These are phyloP conservation scores for Endogone sp. DNA, from an alignment of 192 early-diverging fungal species.

Conservation along the genomic window DNA sequence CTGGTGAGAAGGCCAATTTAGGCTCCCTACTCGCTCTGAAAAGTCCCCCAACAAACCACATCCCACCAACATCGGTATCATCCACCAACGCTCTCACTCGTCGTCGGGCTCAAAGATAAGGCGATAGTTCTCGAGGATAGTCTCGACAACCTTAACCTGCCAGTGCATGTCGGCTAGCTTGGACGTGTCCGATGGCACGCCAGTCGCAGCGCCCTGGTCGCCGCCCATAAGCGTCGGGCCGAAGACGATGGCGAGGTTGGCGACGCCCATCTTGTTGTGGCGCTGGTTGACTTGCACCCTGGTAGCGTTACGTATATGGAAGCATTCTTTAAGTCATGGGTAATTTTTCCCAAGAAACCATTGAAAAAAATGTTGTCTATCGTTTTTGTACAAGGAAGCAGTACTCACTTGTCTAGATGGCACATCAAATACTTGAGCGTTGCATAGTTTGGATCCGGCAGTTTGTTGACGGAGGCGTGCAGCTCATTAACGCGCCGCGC, in stretches of 20 bases:
- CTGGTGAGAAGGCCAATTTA: too few relatives aligned
- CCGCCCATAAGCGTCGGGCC: constrained; percentile 77
- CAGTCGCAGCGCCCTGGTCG: constrained; percentile 7
- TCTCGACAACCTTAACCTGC: constrained; percentile 63
- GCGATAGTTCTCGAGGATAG: constrained; percentile 55
- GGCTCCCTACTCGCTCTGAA: too few relatives aligned
- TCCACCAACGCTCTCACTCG: too few relatives aligned
- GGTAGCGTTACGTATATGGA: constrained; percentile 3
- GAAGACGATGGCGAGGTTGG: constrained; percentile 91
- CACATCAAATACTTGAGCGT: constrained; percentile 76
- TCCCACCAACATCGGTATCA: too few relatives aligned
- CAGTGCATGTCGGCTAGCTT: constrained; percentile 55
- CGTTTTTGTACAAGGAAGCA: background rate
- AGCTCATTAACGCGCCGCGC: constrained; percentile 54
- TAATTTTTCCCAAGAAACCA: background rate
- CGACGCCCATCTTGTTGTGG: constrained; percentile 83
- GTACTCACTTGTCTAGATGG: constrained; percentile 72
- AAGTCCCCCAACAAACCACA: too few relatives aligned
- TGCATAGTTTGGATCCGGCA: constrained; percentile 80
- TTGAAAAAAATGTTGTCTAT: background rate
- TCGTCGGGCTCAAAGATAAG: constrained; percentile 67
- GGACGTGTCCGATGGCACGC: constrained; percentile 17
- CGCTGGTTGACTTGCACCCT: constrained; percentile 75
- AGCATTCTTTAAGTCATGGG: constrained; percentile 16
- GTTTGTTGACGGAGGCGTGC: constrained; percentile 68